Conservation (phyloP, 768 basidiomycete species). For the Collybia nuda region DNA sequence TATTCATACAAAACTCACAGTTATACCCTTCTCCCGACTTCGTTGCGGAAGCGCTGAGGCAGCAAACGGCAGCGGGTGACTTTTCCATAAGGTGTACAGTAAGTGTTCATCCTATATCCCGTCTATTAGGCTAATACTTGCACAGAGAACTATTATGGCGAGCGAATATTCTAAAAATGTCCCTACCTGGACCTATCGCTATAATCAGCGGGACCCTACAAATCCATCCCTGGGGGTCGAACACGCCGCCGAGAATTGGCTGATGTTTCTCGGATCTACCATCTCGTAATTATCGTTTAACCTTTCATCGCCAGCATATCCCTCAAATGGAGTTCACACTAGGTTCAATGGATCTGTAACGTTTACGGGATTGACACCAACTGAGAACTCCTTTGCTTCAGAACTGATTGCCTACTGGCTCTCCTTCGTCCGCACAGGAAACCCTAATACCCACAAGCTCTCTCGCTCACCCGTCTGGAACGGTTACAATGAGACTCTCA, state of each 20-base stretch:
- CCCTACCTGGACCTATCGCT: constrained; percentile 50
- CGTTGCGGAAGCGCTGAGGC: constrained; percentile 36
- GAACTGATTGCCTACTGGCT: constrained; percentile 69
- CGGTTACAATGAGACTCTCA: constrained; percentile 25
- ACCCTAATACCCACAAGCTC: constrained; percentile 58
- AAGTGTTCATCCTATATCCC: constrained; percentile 17
- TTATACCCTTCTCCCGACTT: constrained; percentile 42
- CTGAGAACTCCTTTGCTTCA: constrained; percentile 49
- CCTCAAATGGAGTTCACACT: neutral
- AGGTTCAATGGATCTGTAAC: constrained; percentile 44
- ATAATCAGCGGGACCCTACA: constrained; percentile 52
- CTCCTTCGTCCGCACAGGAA: constrained; percentile 56
- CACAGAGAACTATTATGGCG: constrained; percentile 42
- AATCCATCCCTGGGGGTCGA: constrained; percentile 27
- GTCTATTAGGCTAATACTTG: neutral
- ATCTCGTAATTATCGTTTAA: constrained; percentile 39
- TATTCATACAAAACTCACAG: constrained; percentile 12
- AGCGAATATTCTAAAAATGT: constrained; percentile 30
- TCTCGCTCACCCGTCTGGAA: constrained; percentile 51
- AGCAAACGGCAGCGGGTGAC: constrained; percentile 47
- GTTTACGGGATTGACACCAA: constrained; percentile 28
- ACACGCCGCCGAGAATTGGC: constrained; percentile 62
- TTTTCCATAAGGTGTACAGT: constrained; percentile 49
- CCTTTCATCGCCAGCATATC: constrained; percentile 2
- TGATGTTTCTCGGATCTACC: constrained; percentile 56